Evolutionary conservation across 305 asterid genomes (phyloP).

Genomic region (Solanum aculeatissimum): DNA sequence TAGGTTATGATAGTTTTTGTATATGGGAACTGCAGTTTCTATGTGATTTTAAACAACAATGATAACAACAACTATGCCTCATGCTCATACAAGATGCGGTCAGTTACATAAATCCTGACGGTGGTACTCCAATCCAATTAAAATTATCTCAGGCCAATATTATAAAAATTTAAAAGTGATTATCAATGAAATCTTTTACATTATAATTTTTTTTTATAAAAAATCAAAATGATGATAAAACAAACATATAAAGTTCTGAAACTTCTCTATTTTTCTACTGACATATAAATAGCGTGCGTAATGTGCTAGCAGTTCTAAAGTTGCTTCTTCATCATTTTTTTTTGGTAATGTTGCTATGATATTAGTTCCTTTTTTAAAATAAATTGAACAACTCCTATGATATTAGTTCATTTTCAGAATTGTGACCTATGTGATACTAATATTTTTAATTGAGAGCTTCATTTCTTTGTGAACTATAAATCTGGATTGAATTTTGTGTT

Average conservation of each 20-base stretch:
- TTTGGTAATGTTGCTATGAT: neutral
- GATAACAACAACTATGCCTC: neutral
- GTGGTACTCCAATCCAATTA: neutral
- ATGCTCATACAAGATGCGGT: neutral
- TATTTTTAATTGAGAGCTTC: neutral
- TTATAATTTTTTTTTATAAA: neutral
- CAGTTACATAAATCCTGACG: neutral
- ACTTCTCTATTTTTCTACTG: neutral
- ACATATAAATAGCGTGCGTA: neutral
- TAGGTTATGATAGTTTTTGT: neutral
- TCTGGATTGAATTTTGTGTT: conserved; percentile 11
- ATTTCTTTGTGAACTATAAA: neutral
- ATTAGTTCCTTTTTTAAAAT: neutral
- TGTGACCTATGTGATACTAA: neutral
- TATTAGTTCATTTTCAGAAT: neutral
- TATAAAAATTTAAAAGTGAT: neutral
- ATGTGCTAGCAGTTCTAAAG: neutral
- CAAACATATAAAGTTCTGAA: neutral
- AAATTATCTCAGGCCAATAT: neutral
- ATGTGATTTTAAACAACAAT: neutral
- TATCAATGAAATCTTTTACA: neutral
- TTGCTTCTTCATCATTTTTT: neutral
- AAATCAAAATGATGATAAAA: neutral
- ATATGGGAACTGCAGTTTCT: neutral
- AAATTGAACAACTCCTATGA: neutral